Conservation (phyloP, 176 grass and related monocot genomes). For the Eremochloa ophiuroides region DNA sequence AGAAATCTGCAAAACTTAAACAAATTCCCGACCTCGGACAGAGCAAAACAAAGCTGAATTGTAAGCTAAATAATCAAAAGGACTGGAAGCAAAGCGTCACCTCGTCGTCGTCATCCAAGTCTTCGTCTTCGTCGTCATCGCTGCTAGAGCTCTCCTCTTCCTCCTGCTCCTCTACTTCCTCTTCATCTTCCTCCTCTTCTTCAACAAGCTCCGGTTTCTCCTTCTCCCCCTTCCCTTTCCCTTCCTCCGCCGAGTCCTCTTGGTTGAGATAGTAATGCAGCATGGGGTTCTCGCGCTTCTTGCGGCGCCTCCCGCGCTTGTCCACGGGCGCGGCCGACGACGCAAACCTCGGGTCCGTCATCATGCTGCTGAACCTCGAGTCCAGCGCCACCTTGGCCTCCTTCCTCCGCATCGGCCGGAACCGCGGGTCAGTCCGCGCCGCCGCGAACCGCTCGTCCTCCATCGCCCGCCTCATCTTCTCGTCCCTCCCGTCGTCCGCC, state of each 20-base stretch:
- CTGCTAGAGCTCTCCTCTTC: constrained; percentile 50
- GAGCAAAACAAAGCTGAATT: constrained; percentile 6
- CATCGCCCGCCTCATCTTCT: constrained; percentile 37
- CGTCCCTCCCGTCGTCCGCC: not conserved
- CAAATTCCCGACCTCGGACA: not conserved
- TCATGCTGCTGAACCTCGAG: constrained; percentile 65
- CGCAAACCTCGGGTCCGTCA: constrained; percentile 60
- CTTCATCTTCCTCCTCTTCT: constrained; percentile 26
- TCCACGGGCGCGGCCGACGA: constrained; percentile 57
- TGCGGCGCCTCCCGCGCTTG: constrained; percentile 62
- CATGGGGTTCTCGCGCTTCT: constrained; percentile 55
- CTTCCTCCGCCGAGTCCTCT: constrained; percentile 34
- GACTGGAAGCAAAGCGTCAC: constrained; percentile 26
- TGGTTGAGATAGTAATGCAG: constrained; percentile 72
- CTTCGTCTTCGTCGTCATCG: constrained; percentile 39
- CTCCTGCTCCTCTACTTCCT: constrained; percentile 19
- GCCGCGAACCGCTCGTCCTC: constrained; percentile 63
- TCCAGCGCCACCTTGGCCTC: constrained; percentile 74
- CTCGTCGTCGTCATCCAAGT: constrained; percentile 51
- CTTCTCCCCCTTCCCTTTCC: not conserved
- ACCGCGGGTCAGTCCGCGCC: constrained; percentile 55
- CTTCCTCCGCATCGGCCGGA: constrained; percentile 69
- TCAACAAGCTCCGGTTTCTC: constrained; percentile 2
- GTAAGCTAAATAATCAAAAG: not conserved
- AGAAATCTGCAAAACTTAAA: not conserved